Evolutionary conservation across 306 rosid genomes (phyloP).

Genomic region (Inga leiocalycina): DNA sequence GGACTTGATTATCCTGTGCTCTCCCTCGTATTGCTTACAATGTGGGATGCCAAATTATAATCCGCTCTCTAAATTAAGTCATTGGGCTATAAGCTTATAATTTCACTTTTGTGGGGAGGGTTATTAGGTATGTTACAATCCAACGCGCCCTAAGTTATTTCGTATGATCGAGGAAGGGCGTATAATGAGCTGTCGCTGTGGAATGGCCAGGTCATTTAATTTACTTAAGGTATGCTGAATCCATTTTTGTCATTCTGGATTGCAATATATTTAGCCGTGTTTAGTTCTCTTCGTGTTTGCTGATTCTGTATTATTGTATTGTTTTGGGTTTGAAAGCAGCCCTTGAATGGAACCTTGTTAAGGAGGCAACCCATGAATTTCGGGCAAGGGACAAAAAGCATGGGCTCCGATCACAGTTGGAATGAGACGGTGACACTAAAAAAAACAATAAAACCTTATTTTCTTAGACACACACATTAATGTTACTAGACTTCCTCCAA

Average conservation of each 20-base stretch:
- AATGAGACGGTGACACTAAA: slow-evolving; percentile 56
- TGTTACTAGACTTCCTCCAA: slow-evolving; percentile 33
- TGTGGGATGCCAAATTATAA: neutral
- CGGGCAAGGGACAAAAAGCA: slow-evolving; percentile 85
- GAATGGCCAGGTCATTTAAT: neutral
- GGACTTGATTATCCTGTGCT: neutral
- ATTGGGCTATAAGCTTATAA: neutral
- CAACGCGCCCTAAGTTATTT: neutral
- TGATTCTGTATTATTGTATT: slow-evolving; percentile 46
- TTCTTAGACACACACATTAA: neutral
- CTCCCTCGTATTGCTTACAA: neutral
- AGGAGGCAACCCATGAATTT: slow-evolving; percentile 88
- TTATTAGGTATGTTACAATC: neutral
- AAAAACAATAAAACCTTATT: neutral
- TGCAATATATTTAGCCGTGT: slow-evolving; percentile 19
- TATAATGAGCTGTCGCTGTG: neutral
- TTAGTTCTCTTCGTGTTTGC: slow-evolving; percentile 42
- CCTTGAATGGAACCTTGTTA: slow-evolving; percentile 62
- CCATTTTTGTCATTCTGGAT: slow-evolving; percentile 37
- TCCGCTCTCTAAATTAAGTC: neutral
- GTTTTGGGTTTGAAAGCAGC: slow-evolving; percentile 43
- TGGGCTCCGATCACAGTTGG: slow-evolving; percentile 58
- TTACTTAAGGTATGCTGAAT: slow-evolving; percentile 4
- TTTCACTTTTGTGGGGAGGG: neutral
- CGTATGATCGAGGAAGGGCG: neutral